A percentile compares a stretch with the other conserved stretches of the same genome.
Conservation (phyloP, 148 eudicot genomes). For the Persicaria tinctoria region DNA sequence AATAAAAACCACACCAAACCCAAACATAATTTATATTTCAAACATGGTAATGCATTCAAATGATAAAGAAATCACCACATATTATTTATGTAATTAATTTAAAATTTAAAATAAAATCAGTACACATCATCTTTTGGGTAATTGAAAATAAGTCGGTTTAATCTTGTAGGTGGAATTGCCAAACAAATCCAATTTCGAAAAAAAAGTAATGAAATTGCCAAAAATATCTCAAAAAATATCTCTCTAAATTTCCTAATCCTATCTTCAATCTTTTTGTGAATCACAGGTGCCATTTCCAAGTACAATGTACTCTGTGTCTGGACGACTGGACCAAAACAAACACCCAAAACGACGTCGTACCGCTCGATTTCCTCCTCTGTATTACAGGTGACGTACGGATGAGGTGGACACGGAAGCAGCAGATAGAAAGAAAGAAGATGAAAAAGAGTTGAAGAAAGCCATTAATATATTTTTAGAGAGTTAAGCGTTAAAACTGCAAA, state of each 20-base stretch:
- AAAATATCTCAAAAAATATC: neutral
- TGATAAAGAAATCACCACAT: no score
- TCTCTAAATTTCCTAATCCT: neutral
- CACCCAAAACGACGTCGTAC: slow-evolving; percentile 1
- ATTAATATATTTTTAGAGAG: neutral
- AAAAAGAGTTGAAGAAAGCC: neutral
- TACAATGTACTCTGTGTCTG: neutral
- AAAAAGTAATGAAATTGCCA: neutral
- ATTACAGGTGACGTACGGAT: neutral
- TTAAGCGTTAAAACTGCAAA: neutral
- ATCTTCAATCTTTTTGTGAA: neutral
- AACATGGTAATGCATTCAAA: no score
- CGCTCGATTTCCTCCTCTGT: neutral
- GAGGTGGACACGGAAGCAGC: neutral
- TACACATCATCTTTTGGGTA: neutral
- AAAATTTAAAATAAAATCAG: no score
- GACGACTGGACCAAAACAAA: neutral
- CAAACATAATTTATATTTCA: no score
- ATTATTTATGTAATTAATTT: no score
- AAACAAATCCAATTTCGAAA: neutral
- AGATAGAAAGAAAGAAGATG: neutral
- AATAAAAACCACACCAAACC: no score
- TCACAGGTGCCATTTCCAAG: neutral
- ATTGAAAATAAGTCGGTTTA: neutral
- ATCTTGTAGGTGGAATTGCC: neutral